A percentile compares a stretch with the other conserved stretches of the same genome.
phyloP scores from a whole-genome alignment of 2,329 filamentous ascomycete genomes.

The Elsinoe necatrix region DNA sequence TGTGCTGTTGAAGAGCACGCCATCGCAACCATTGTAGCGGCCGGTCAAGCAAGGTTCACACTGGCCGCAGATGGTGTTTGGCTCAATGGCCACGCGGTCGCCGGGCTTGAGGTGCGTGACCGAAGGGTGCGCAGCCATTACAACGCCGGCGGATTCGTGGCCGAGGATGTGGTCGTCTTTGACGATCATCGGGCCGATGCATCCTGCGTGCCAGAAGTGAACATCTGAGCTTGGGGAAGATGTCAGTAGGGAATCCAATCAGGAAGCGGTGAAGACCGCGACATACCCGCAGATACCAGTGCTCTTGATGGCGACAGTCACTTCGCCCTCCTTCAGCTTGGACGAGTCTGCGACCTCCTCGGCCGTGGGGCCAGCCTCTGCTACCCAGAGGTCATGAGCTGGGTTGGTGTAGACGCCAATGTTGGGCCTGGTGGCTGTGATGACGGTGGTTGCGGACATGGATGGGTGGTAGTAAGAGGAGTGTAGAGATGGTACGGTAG shows the following conservation, averaged over 20 bases:
- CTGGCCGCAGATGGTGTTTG: conserved; percentile 81
- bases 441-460: conserved; percentile 25
- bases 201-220: conserved; percentile 94
- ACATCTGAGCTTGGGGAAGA: conserved; percentile 59
- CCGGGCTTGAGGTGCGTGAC: conserved; percentile 71
- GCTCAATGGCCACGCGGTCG: conserved; percentile 89
- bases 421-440: conserved; percentile 63
- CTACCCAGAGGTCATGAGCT: conserved; percentile 82
- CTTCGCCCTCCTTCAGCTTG: conserved; percentile 68
- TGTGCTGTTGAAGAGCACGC: conserved; percentile 78
- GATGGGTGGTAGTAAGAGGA: background rate
- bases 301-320: conserved; percentile 81
- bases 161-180: conserved; percentile 81
- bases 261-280: background rate
- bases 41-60: conserved; percentile 89
- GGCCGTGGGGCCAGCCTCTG: conserved; percentile 63
- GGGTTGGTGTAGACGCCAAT: conserved; percentile 96
- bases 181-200: conserved; percentile 95
- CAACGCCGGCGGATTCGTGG: conserved; percentile 78
- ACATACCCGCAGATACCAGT: conserved; percentile 89
- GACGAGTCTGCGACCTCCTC: conserved; percentile 64
- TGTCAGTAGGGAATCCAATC: background rate
- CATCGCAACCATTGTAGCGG: conserved; percentile 89
- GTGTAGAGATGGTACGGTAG: background rate
- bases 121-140: conserved; percentile 73